Evolutionary conservation across 192 early-diverging fungal genomes (phyloP).

Genomic region (Geosiphon pyriformis): DNA sequence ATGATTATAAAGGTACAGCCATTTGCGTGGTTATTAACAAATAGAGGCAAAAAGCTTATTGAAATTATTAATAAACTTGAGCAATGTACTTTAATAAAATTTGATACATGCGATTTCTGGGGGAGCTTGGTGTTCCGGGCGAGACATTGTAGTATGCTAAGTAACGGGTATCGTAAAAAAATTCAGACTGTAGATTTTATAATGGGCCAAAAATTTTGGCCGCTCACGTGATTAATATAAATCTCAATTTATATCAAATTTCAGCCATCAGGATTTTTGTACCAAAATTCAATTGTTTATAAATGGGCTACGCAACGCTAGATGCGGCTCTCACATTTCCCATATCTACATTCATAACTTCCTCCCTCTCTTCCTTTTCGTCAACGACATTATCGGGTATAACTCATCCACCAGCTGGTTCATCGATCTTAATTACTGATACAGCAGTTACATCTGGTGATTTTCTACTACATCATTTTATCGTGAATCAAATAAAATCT

Average conservation of each 20-base stretch:
- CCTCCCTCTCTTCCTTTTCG: no score
- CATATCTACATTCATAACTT: no score
- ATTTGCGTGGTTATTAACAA: not conserved
- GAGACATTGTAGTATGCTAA: no score
- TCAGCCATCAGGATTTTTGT: no score
- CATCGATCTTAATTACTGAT: constrained; percentile 50
- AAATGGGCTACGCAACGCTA: not conserved
- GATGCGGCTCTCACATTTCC: not conserved
- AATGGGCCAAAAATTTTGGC: no score
- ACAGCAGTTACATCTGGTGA: constrained; percentile 49
- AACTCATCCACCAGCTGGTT: constrained; percentile 33
- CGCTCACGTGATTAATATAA: no score
- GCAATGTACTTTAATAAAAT: not conserved
- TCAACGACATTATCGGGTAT: no score
- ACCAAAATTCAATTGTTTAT: no score
- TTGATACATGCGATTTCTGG: constrained; percentile 80
- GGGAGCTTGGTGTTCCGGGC: constrained; percentile 94
- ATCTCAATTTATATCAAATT: no score
- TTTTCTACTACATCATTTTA: constrained; percentile 59
- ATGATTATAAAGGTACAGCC: not conserved
- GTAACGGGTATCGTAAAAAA: no score
- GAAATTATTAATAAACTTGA: not conserved
- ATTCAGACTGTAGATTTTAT: no score
- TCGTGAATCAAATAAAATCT: constrained; percentile 53
- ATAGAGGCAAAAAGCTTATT: no score